phyloP scores from a whole-genome alignment of 2,329 filamentous ascomycete species.

The Botrytis aclada region DNA sequence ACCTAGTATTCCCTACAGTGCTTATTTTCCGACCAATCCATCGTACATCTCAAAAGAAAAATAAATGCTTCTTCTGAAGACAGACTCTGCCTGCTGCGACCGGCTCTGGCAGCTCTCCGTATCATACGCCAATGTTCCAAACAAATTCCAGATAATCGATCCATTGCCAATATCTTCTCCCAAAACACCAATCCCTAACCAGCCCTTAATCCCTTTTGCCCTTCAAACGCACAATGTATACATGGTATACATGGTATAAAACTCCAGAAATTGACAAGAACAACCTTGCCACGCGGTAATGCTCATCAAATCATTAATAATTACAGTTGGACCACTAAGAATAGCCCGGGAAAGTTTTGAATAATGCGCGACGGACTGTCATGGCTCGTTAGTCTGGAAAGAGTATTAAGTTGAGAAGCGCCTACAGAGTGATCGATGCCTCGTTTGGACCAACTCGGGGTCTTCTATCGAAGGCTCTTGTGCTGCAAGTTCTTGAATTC shows the following conservation, averaged over 20 bases:
- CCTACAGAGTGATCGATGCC: slow-evolving; percentile 26
- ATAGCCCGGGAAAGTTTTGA: slow-evolving; percentile 34
- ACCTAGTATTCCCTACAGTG: not conserved
- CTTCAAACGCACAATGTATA: not conserved
- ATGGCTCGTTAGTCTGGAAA: slow-evolving; percentile 13
- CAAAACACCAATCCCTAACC: not conserved
- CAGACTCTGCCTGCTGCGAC: not conserved
- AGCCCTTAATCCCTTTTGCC: not conserved
- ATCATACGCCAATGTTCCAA: not conserved
- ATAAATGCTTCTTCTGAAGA: not conserved
- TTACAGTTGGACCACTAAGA: slow-evolving; percentile 14
- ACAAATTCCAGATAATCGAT: not conserved
- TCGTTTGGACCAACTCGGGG: slow-evolving; percentile 25
- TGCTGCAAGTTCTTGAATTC: slow-evolving; percentile 31
- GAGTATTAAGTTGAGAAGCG: not conserved
- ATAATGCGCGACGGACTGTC: slow-evolving; percentile 29
- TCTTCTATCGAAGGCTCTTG: slow-evolving; percentile 29
- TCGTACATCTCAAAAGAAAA: not conserved
- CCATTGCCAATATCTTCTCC: not conserved
- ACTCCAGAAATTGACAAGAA: slow-evolving; percentile 12
- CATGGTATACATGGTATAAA: slow-evolving; percentile 10
- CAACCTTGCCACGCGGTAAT: slow-evolving; percentile 25
- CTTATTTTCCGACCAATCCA: not conserved
- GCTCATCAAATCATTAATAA: slow-evolving; percentile 17
- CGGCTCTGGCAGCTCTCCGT: not conserved